Base-by-base conservation (phyloP, 345 rosid genomes). In the Raphanus sativus region DNA sequence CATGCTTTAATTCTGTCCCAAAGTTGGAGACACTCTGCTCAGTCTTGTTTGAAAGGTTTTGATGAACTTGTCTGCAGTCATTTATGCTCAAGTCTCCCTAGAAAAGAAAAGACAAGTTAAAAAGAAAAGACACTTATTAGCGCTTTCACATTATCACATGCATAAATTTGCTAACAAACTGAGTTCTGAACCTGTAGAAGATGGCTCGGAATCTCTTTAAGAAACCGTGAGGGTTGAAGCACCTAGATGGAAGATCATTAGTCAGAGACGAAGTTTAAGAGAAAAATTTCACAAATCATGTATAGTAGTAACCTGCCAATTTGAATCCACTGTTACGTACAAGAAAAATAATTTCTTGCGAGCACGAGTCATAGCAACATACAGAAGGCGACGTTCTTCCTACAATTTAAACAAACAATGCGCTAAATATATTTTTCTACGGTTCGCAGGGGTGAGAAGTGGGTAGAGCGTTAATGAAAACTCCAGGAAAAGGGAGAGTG, bases 301-400 rank as follows among this genome's bases (percentile, higher is more conserved):
- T 63, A 67, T 40, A 62, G 21, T 69, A 76, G 80, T 69, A 75
- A 94, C 98, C 98, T 94, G 98, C 97, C 97, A 92, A 81, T 88
- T 88, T 1, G 92, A 86, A 86, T 92, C 98, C 91, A 89, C 74
- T 65, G 87, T 84, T 58, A 87, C 81, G 83, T 90, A 92, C 74
- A 92, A 80, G 84, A 94, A 89, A 81, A 88, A 88, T 42, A 92
- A 87, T 75, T 88, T 89, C 84, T 83, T 87, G 64, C 97, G 87
- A 72, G 98, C 97, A 83, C 97, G 95, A 67, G 97, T 94, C 97
- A 94, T 90, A 80, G 98, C 98, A 45, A 94, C 98, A 80, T 92
- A 92, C 13, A 94, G 63, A 48, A 94, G 85, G 63, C 95, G 97
- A 16, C 98, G 81, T 77, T 94, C 98, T 85, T 94, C 98, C 98